Conservation (phyloP, 768 basidiomycete genomes). For the Candolleomyces aberdarensis region DNA sequence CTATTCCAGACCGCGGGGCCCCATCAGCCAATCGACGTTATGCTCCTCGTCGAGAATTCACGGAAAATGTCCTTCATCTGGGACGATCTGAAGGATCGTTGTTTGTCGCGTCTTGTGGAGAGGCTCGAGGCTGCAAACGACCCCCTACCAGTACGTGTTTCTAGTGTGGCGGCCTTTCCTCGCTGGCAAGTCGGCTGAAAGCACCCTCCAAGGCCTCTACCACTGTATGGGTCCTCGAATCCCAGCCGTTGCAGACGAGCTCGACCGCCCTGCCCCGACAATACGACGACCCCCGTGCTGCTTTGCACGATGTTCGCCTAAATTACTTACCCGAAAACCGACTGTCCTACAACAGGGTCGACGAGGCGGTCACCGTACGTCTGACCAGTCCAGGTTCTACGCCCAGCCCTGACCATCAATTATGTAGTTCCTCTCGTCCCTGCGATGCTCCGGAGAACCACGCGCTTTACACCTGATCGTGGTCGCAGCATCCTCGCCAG, state of each 20-base stretch:
- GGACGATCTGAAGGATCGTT: slow-evolving; percentile 47
- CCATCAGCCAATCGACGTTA: slow-evolving; percentile 34
- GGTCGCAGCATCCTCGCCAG: slow-evolving; percentile 48
- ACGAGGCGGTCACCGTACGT: slow-evolving; percentile 44
- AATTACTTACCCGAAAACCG: slow-evolving; percentile 39
- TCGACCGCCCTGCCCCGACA: slow-evolving; percentile 31
- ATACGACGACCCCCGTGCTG: slow-evolving; percentile 36
- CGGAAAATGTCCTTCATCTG: slow-evolving; percentile 40
- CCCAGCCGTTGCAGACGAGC: slow-evolving; percentile 31
- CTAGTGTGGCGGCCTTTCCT: background rate
- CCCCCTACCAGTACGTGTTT: slow-evolving; percentile 35
- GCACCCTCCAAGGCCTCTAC: slow-evolving; percentile 9
- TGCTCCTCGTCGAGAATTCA: slow-evolving; percentile 58
- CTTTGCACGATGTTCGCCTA: slow-evolving; percentile 40
- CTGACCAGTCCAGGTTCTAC: background rate
- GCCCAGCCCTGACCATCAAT: slow-evolving; percentile 18
- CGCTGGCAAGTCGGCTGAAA: background rate
- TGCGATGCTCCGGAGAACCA: slow-evolving; percentile 15
- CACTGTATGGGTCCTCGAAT: slow-evolving; percentile 44
- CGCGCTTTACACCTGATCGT: slow-evolving; percentile 50
- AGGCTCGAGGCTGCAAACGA: slow-evolving; percentile 37
- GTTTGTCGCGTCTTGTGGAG: slow-evolving; percentile 41
- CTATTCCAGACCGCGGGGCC: slow-evolving; percentile 10
- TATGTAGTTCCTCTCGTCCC: slow-evolving; percentile 30
- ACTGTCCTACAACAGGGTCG: slow-evolving; percentile 41